Conservation (phyloP, 2,329 filamentous ascomycete species). For the Capronia coronata region DNA sequence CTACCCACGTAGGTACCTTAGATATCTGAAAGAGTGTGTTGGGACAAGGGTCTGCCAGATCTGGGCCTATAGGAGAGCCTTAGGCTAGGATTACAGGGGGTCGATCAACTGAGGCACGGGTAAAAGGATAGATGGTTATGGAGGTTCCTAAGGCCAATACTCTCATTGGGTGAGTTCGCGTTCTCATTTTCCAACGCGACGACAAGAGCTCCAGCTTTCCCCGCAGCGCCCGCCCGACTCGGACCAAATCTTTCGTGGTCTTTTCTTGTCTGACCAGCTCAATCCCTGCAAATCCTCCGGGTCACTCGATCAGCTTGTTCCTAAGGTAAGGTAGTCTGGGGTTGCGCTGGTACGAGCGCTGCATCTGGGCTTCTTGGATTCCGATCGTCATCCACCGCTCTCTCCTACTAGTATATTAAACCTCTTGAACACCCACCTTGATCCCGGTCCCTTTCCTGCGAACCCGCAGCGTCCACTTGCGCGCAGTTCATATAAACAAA, state of each 20-base stretch:
- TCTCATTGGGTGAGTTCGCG: background rate
- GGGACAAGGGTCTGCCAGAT: no score
- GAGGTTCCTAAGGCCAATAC: background rate
- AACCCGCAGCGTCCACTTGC: constrained; percentile 1
- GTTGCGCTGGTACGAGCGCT: background rate
- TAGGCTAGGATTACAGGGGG: no score
- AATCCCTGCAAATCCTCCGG: background rate
- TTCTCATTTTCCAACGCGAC: no score
- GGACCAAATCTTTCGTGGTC: background rate
- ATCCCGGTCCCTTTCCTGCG: constrained; percentile 6
- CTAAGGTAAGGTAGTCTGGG: no score
- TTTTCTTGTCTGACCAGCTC: background rate
- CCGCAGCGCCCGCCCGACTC: constrained; percentile 10
- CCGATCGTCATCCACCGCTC: constrained; percentile 10
- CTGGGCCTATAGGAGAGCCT: no score
- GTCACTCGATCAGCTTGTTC: constrained; percentile 2
- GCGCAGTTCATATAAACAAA: constrained; percentile 12
- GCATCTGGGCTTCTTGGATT: background rate
- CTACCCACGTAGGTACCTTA: no score
- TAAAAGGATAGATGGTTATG: constrained; percentile 15
- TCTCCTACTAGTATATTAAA: constrained; percentile 15
- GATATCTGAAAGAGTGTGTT: no score
- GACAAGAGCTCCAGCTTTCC: constrained; percentile 12
- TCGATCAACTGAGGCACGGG: constrained; percentile 6
- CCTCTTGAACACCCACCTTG: constrained; percentile 15